These are phyloP conservation scores for Cordyceps fumosorosea DNA, from an alignment of 2,329 filamentous ascomycete genomes.

Conservation along the genomic window DNA sequence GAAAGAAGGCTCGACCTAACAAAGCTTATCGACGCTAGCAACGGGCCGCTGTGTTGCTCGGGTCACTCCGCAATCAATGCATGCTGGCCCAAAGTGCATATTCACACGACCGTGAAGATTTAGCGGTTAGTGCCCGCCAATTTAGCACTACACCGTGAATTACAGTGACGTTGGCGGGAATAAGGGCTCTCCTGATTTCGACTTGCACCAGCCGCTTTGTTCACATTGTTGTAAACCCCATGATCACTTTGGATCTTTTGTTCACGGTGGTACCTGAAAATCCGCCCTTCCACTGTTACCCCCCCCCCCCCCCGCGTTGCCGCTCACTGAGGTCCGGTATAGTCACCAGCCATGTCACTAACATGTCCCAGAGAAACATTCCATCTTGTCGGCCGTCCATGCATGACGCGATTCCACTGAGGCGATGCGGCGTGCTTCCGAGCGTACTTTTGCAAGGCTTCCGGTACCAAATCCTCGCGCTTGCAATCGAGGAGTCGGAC, in stretches of 20 bases:
- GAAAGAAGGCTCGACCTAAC: not conserved
- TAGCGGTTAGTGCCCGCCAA: not conserved
- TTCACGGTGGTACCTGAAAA: constrained; percentile 4
- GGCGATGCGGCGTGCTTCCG: not conserved
- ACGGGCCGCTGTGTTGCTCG: not conserved
- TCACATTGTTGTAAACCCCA: not conserved
- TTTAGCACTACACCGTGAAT: not conserved
- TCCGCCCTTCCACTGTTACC: not conserved
- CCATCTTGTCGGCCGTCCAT: constrained; percentile 3
- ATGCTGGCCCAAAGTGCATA: not conserved
- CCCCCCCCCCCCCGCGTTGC: too few relatives aligned
- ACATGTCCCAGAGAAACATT: constrained; percentile 1
- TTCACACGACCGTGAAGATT: not conserved
- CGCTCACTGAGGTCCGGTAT: not conserved
- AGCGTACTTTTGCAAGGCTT: not conserved
- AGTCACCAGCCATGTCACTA: constrained; percentile 5
- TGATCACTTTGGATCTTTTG: not conserved
- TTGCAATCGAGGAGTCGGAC: not conserved
- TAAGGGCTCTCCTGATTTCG: too few relatives aligned
- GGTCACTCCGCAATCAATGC: not conserved
- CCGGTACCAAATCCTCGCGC: constrained; percentile 2
- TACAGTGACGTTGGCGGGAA: not conserved
- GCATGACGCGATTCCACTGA: constrained; percentile 1
- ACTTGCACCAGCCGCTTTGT: too few relatives aligned
- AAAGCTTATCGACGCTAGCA: not conserved